Percentiles rank a stretch among this genome's conserved stretches.
Conservation (phyloP, 1,284 basidiomycete genomes). For the Leccinum solheimii region DNA sequence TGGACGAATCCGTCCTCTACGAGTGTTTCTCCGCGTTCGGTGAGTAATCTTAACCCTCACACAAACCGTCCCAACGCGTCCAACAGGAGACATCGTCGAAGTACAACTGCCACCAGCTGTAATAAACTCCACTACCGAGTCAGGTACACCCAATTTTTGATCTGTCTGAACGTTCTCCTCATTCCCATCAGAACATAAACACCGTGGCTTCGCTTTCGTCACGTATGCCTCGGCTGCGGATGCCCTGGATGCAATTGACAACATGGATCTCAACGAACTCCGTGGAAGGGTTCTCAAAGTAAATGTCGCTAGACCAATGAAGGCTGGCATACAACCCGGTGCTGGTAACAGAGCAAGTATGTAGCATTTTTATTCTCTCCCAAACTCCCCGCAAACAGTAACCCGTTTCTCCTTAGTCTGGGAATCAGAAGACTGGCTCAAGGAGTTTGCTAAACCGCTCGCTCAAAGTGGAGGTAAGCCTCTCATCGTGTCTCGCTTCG, state of each 20-base stretch:
- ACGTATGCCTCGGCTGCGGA: conserved; percentile 74
- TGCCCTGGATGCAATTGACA: conserved; percentile 85
- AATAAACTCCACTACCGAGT: conserved; percentile 56
- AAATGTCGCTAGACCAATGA: conserved; percentile 74
- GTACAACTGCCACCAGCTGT: conserved; percentile 74
- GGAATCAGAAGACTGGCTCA: conserved; percentile 85
- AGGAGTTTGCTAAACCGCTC: conserved; percentile 70
- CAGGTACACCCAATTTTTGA: conserved; percentile 40
- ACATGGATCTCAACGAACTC: conserved; percentile 85
- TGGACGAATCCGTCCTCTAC: conserved; percentile 67
- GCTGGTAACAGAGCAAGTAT: conserved; percentile 70
- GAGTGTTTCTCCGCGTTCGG: conserved; percentile 78
- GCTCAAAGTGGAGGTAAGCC: conserved; percentile 65
- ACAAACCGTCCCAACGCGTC: conserved; percentile 8
- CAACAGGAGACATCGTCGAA: conserved; percentile 76
- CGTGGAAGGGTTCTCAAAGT: conserved; percentile 73
- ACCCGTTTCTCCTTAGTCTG: conserved; percentile 54
- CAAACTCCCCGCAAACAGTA: conserved; percentile 1
- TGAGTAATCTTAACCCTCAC: conserved; percentile 37
- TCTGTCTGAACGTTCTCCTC: not conserved
- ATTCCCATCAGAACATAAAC: conserved; percentile 57
- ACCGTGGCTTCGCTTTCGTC: conserved; percentile 81
- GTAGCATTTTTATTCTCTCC: conserved; percentile 30
- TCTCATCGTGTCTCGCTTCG: conserved; percentile 11
- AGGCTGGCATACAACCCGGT: conserved; percentile 58